Conservation (phyloP, 495 filamentous ascomycete genomes). For the Annulohypoxylon stygium region DNA sequence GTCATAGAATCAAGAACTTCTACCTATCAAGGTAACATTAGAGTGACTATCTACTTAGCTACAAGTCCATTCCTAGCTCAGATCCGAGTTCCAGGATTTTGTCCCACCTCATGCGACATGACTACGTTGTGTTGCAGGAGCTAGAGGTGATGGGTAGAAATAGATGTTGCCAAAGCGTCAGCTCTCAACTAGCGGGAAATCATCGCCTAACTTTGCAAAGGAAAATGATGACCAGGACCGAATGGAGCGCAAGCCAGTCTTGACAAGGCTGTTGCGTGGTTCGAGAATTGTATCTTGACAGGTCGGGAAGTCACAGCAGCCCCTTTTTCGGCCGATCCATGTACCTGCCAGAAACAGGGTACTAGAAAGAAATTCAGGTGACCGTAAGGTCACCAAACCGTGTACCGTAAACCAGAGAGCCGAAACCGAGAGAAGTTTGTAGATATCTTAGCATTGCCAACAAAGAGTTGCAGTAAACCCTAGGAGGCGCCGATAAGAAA, state of each 20-base stretch:
- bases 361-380: background rate
- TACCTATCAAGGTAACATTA: background rate
- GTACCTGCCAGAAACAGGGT: slow-evolving; percentile 5
- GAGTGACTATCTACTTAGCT: slow-evolving; percentile 26
- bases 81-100: slow-evolving; percentile 2
- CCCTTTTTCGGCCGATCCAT: slow-evolving; percentile 5
- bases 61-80: slow-evolving; percentile 9
- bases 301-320: background rate
- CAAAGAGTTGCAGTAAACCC: background rate
- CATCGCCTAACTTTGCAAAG: background rate
- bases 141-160: background rate
- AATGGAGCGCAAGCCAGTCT: slow-evolving; percentile 15
- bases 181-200: background rate
- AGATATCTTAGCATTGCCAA: background rate
- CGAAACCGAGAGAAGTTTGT: slow-evolving; percentile 28
- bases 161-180: slow-evolving; percentile 10
- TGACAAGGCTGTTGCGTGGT: slow-evolving; percentile 1
- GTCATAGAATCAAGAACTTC: background rate
- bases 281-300: background rate
- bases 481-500: background rate
- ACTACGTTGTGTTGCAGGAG: background rate
- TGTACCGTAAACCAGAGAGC: slow-evolving; percentile 38
- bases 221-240: background rate
- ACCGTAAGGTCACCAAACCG: background rate
- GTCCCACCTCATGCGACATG: slow-evolving; percentile 6